phyloP scores from a whole-genome alignment of 768 basidiomycete species.

The Amanita pseudoporphyria region DNA sequence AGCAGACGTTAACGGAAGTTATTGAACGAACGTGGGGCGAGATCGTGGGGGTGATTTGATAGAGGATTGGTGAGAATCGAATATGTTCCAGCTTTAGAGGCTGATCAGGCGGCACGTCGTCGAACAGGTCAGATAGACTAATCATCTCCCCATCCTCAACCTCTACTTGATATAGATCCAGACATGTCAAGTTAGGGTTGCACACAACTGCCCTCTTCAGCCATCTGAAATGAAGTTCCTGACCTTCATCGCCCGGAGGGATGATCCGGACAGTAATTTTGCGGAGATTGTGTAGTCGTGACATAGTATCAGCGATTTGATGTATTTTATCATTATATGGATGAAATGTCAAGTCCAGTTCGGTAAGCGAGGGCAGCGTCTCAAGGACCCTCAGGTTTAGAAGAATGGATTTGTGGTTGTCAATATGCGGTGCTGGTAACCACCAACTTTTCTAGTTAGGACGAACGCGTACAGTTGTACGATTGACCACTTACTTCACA shows the following conservation, averaged over 20 bases:
- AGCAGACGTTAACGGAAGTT: not conserved
- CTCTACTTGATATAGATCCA: too few relatives aligned
- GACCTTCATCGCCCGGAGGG: not conserved
- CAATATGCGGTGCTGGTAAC: not conserved
- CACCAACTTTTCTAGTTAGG: not conserved
- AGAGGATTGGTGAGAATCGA: not conserved
- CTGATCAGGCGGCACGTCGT: not conserved
- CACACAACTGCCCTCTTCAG: not conserved
- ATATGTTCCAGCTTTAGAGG: slow-evolving; percentile 1
- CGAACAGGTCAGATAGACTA: not conserved
- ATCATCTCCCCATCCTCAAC: not conserved
- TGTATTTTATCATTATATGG: not conserved
- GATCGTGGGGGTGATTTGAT: slow-evolving; percentile 1
- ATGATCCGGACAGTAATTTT: not conserved
- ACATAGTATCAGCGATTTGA: not conserved
- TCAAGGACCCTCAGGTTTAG: not conserved
- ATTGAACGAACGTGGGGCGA: slow-evolving; percentile 1
- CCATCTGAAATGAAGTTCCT: not conserved
- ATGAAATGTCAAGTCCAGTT: not conserved
- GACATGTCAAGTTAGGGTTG: not conserved
- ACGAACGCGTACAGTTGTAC: not conserved
- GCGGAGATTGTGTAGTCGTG: not conserved
- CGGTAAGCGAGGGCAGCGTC: not conserved
- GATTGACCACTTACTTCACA: not conserved
- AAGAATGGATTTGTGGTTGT: not conserved